phyloP scores from a whole-genome alignment of 2,329 filamentous ascomycete genomes.

The Chrysoporthe austroafricana region DNA sequence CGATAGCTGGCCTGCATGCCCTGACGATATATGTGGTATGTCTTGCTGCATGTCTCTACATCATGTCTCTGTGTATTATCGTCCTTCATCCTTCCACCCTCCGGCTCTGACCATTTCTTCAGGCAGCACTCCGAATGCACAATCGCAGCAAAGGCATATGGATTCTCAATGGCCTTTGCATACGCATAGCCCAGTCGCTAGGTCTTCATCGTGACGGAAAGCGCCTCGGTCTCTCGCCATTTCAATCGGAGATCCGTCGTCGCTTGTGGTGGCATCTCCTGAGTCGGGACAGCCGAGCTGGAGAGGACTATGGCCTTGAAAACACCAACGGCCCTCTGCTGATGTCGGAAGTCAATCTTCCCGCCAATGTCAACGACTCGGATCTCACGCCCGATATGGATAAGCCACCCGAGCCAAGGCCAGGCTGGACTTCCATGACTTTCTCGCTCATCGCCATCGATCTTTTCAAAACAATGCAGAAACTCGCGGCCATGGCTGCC shows the following conservation, averaged over 20 bases:
- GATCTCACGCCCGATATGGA: slow-evolving; percentile 54
- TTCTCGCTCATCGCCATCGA: slow-evolving; percentile 58
- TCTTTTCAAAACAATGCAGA: slow-evolving; percentile 50
- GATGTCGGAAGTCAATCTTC: slow-evolving; percentile 45
- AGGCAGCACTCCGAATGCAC: slow-evolving; percentile 39
- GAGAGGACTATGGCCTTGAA: slow-evolving; percentile 47
- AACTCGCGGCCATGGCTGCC: slow-evolving; percentile 48
- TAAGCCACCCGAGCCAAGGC: slow-evolving; percentile 49
- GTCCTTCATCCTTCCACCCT: background rate
- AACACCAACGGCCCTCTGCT: slow-evolving; percentile 40
- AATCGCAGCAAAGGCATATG: slow-evolving; percentile 43
- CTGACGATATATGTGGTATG: slow-evolving; percentile 44
- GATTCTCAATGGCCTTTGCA: slow-evolving; percentile 48
- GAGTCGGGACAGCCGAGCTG: slow-evolving; percentile 45
- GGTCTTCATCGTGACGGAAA: slow-evolving; percentile 45
- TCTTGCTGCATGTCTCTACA: background rate
- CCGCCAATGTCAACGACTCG: slow-evolving; percentile 59
- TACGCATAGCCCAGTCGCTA: slow-evolving; percentile 50
- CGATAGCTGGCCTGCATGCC: slow-evolving; percentile 40
- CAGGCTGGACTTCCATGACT: slow-evolving; percentile 62
- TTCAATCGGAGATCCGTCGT: slow-evolving; percentile 58
- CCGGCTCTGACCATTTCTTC: slow-evolving; percentile 32
- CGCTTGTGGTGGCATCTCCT: slow-evolving; percentile 60
- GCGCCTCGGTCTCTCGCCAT: slow-evolving; percentile 53
- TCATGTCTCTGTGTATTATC: no score